These are phyloP conservation scores for Diaporthe sp. DNA, from an alignment of 2,329 filamentous ascomycete species.

Conservation along the genomic window DNA sequence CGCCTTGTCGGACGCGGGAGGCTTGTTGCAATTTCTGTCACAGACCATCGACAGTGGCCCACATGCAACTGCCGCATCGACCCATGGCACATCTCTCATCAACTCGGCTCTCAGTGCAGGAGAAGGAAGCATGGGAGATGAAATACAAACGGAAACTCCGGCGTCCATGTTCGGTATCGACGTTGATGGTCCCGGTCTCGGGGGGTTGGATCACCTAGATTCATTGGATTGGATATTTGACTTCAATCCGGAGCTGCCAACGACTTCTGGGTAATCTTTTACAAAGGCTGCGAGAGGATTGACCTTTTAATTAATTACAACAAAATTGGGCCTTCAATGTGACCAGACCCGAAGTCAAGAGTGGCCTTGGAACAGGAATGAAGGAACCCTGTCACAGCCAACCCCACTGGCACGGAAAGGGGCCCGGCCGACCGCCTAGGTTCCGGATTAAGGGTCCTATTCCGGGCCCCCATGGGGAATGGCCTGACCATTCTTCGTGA, in stretches of 20 bases:
- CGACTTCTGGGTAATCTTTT: not conserved
- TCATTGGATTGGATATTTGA: conserved; percentile 6
- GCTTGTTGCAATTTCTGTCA: not conserved
- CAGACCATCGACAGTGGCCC: not conserved
- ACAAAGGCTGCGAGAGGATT: no score
- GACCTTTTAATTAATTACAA: no score
- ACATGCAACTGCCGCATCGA: not conserved
- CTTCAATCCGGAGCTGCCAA: not conserved
- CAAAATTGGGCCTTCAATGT: not conserved
- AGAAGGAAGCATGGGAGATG: no score
- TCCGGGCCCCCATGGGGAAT: not conserved
- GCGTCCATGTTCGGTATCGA: not conserved
- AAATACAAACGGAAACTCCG: not conserved
- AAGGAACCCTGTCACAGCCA: not conserved
- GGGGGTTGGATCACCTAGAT: not conserved
- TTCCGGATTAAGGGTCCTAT: not conserved
- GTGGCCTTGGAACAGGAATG: not conserved
- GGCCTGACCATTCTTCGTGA: not conserved
- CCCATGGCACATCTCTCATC: no score
- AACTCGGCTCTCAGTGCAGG: not conserved
- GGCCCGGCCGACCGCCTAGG: not conserved
- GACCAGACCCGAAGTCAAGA: no score
- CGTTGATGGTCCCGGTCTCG: not conserved
- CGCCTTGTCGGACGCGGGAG: conserved; percentile 4
- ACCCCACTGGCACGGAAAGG: not conserved